Evolutionary conservation across 2,329 filamentous ascomycete genomes (phyloP).

Genomic region (Hypoxylon sp.): DNA sequence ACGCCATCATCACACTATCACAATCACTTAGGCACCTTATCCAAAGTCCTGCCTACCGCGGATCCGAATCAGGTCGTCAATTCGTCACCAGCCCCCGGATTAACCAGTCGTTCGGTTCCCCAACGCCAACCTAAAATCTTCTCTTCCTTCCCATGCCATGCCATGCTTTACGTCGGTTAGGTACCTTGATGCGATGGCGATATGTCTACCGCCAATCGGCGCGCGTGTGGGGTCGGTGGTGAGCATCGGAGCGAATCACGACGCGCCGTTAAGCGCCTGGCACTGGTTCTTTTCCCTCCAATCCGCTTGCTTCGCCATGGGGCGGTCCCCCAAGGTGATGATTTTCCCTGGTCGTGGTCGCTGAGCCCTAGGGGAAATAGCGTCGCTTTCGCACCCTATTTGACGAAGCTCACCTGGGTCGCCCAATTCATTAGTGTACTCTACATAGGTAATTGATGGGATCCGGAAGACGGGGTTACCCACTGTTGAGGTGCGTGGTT

Average conservation of each 20-base stretch:
- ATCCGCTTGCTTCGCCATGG: slow-evolving; percentile 33
- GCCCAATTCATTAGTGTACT: slow-evolving; percentile 19
- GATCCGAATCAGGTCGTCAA: slow-evolving; percentile 1
- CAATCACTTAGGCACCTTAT: slow-evolving; percentile 37
- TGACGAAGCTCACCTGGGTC: slow-evolving; percentile 27
- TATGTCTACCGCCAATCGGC: slow-evolving; percentile 13
- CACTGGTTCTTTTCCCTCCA: slow-evolving; percentile 27
- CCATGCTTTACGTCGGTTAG: neutral
- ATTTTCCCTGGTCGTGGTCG: slow-evolving; percentile 38
- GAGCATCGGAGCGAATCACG: slow-evolving; percentile 35
- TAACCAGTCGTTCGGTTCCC: slow-evolving; percentile 17
- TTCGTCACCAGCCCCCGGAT: slow-evolving; percentile 30
- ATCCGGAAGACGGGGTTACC: slow-evolving; percentile 12
- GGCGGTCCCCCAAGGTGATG: slow-evolving; percentile 20
- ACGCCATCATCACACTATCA: slow-evolving; percentile 45
- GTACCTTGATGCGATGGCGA: neutral
- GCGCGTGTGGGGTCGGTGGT: slow-evolving; percentile 19
- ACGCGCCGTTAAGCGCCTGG: slow-evolving; percentile 39
- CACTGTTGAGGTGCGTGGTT: neutral
- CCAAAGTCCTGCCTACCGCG: no score
- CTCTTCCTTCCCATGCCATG: neutral
- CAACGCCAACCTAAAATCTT: slow-evolving; percentile 14
- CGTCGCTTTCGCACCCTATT: slow-evolving; percentile 32
- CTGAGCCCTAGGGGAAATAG: slow-evolving; percentile 28
- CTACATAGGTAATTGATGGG: neutral